Base-by-base conservation (phyloP, 1,284 basidiomycete species). In the Ustilago tritici region DNA sequence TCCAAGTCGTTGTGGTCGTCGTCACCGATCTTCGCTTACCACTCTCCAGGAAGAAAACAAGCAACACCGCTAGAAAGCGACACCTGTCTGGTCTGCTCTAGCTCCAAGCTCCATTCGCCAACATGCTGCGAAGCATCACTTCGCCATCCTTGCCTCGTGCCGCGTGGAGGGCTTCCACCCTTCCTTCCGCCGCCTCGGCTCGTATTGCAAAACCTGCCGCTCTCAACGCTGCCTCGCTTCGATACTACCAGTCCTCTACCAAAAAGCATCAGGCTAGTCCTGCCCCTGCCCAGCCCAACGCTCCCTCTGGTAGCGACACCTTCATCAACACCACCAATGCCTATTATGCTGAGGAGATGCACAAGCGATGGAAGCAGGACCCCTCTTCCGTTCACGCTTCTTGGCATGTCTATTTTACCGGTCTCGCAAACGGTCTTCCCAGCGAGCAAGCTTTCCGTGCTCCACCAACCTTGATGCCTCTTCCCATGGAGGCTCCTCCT, bases 401-500 rank as follows among this genome's bases (percentile, higher is more conserved):
- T 36, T 99, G 97, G 97, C 90, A 93, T 76, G 91, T 92, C 63
- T 99, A 99, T 88, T 99, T 99, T 86, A 90, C 91, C 11, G 97
- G 94, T 46, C 90, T 99, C 86, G 94, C 97, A 82, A 93, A 93
- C 82, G 96, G 96, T 65, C 86, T 98, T 19, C 89, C 92, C 3
- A 93, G 93, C 72, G 87, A 91, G 52, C 90, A 93, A 79, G 94
- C 96, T 2, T 99, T 94, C 89, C 90, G 91, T 65, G 91, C 93
- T 34, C 93, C 95, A 35, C 95, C 95, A 1, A 87, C 87, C 19
- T 82, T 87, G 74, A 83, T 87, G 61, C 90, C 50, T 91, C 93
- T 61, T 88, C 92, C 32, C 93, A 92, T 78, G 93, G 93, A 63
- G 54, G 92, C 93, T n/a, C 93, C 95, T 7, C 90, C 93, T 4